Base-by-base conservation (phyloP, 139 green algal species). In the Chlorella vulgaris region DNA sequence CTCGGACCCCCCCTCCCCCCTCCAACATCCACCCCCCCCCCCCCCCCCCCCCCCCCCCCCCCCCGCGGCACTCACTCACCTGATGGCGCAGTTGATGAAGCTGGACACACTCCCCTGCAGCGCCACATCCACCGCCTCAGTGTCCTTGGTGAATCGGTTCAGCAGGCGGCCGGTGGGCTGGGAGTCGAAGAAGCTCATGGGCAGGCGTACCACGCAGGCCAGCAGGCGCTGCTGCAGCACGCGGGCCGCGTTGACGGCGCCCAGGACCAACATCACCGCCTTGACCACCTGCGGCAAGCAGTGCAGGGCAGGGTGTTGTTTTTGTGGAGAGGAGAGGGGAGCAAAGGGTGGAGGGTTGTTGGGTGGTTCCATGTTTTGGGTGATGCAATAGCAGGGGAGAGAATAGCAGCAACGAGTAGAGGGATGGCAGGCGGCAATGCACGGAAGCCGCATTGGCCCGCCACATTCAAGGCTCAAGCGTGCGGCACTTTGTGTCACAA, bases 171-270 rank as follows among this genome's bases (percentile, higher is more conserved):
- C 92, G 29, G 90, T 93, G 62, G 94, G 93, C 77, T 96, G 91
- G n/a, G 87, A 89, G 85, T 97, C 92, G 82, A 94, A 97, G 82
- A 97, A 97, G 29, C 81, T 84, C 94, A 96, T 96, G 43, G 93
- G 93, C 82, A 96, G 89, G 4, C 91, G 81, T 66, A 96, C 74
- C 35, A 96, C 83, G 61, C 83, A 86, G 1, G 62, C 24, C 43
- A 94, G 78, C 70, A 93, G 76, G 5, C 68, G n/a, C 43, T 67
- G 76, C 43, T 93, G 89, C 67, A 93, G 80, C 42, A 53, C 58
- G 5, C 75, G 53, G 4, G 87, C 84, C 21, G 90, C 90, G 47
- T 78, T 80, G 42, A 91, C 80, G 42, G 51, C 70, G 19, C 89
- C 90, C n/a, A 84, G 35, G 31, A 93, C 83, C 71, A 94, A 77